Evolutionary conservation across 1,284 basidiomycete species (phyloP).

Genomic region (Irpex sp.): DNA sequence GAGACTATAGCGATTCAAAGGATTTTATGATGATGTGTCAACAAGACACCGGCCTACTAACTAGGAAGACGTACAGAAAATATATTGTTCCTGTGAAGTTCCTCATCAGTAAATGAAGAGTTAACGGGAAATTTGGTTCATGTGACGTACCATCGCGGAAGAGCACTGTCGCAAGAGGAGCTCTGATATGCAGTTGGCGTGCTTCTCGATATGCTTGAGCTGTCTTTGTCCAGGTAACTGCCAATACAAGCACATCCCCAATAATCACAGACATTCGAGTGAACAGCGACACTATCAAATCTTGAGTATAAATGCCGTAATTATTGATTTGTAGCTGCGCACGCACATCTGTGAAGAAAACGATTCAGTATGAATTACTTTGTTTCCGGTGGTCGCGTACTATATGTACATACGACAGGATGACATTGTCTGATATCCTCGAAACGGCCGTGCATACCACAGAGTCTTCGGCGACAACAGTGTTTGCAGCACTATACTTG

Average conservation of each 20-base stretch:
- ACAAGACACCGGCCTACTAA: background rate
- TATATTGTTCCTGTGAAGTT: background rate
- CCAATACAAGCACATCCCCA: background rate
- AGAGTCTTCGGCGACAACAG: background rate
- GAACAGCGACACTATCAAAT: background rate
- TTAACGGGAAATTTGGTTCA: background rate
- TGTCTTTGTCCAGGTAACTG: background rate
- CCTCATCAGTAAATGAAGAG: background rate
- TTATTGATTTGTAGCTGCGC: no score
- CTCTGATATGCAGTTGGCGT: background rate
- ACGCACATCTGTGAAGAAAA: background rate
- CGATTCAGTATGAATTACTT: background rate
- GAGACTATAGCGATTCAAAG: no score
- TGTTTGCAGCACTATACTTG: background rate
- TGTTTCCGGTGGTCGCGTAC: no score
- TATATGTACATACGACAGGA: background rate
- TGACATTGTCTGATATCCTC: background rate
- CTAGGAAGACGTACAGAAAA: background rate
- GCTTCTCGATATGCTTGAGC: background rate
- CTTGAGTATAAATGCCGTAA: background rate
- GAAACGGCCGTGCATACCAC: background rate
- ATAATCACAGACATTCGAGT: background rate
- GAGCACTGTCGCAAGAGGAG: background rate
- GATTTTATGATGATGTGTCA: background rate
- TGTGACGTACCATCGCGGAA: background rate